These are phyloP conservation scores for Hyaloperonospora arabidopsidis DNA, from an alignment of 352 stramenopile species.

Conservation along the genomic window DNA sequence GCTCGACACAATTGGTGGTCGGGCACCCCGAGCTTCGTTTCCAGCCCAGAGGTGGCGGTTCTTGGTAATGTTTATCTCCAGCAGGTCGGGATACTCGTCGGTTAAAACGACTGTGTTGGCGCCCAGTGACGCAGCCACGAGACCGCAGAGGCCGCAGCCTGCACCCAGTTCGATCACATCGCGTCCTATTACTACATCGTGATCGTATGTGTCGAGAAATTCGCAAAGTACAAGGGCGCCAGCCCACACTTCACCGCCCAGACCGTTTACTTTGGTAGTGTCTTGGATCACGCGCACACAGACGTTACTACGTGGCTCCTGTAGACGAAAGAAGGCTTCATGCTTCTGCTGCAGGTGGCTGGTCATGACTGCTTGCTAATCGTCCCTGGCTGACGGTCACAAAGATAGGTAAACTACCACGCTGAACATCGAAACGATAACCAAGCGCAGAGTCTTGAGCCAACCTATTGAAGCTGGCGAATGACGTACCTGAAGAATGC, in stretches of 20 bases:
- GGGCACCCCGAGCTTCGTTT: conserved; percentile 3
- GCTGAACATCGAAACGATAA: too few relatives aligned
- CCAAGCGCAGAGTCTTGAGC: too few relatives aligned
- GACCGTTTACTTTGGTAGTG: conserved; percentile 42
- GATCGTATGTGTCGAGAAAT: conserved; percentile 30
- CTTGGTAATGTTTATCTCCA: conserved; percentile 35
- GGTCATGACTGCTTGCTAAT: too few relatives aligned
- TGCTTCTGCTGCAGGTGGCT: conserved; percentile 25
- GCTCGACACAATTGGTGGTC: conserved; percentile 16
- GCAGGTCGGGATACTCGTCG: conserved; percentile 50
- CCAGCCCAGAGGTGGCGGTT: conserved; percentile 28
- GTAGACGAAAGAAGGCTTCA: conserved; percentile 26
- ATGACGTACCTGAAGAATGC: too few relatives aligned
- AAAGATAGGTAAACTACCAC: too few relatives aligned
- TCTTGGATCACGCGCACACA: conserved; percentile 42
- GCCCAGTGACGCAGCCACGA: conserved; percentile 36
- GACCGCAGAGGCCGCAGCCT: conserved; percentile 46
- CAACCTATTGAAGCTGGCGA: too few relatives aligned
- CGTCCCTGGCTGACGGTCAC: too few relatives aligned
- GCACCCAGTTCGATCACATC: conserved; percentile 50
- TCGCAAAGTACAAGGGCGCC: conserved; percentile 46
- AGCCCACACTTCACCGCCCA: conserved; percentile 54
- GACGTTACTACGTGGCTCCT: conserved; percentile 7
- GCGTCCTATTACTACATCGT: conserved; percentile 20
- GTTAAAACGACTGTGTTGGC: conserved; percentile 32